Base-by-base conservation (phyloP, 306 rosid species). In the Cucurbita pepo region DNA sequence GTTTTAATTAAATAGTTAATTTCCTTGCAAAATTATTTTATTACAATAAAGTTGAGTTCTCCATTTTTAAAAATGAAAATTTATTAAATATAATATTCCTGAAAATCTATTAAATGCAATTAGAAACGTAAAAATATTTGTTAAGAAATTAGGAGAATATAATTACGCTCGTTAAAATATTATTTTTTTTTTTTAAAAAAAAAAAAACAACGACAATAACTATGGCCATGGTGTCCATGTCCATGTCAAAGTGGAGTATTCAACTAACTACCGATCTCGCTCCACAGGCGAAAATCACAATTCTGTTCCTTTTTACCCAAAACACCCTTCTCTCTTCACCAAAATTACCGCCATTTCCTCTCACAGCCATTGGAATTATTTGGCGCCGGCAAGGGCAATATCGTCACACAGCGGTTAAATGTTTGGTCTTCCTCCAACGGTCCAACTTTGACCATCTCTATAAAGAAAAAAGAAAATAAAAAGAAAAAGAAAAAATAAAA, bases 361-460 rank as follows among this genome's bases (percentile, higher is more conserved):
- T 10, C 64, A 30, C 16, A 30, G 12, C 66, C 43, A 34, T 37
- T 3, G 3, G 37, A 15, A 36, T 7, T 37, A 16, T 18, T 0
- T 22, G 0, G 71, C 19, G 55, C 38, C 38, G 0, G 38, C 19
- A 45, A 12, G 40, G 72, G 55, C 2, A 19, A 5, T 63, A 44
- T 45, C 37, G 72, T 66, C 53, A 45, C 3, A 11, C 2, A 66
- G 1, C 1, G 70, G 70, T n/a, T 40, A 63, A n/a, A 63, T 0
- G 9, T 63, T 65, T 21, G 56, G 64, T 63, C 40, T 36, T 82
- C 71, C 62, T 74, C 82, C 86, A 88, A 88, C 91, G 88, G 91
- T 85, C 89, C 84, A 84, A 85, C 69, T 82, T 84, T 83, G 97
- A 85, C 89, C 61, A 12, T 75, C 79, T 72, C 76, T 22, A 40